Evolutionary conservation across 148 eudicot genomes (phyloP).

Genomic region (Fallopia convolvulus): DNA sequence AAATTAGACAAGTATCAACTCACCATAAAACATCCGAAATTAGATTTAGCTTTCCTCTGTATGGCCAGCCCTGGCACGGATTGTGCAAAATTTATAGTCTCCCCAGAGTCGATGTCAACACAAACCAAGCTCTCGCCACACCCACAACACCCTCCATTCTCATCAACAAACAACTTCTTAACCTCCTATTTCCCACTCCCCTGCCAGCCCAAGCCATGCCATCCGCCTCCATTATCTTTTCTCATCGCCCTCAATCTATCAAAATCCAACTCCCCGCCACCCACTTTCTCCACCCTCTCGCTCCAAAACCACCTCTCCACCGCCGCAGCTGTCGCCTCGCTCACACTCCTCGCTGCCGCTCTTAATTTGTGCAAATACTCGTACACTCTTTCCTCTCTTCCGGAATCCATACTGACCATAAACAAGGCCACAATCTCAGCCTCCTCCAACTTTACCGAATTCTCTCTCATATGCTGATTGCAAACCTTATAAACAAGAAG

Average conservation of each 20-base stretch:
- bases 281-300: too few relatives aligned
- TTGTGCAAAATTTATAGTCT: too few relatives aligned
- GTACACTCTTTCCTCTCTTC: conserved; percentile 58
- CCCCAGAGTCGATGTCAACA: conserved; percentile 56
- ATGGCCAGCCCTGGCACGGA: too few relatives aligned
- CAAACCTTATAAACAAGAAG: too few relatives aligned
- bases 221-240: conserved; percentile 75
- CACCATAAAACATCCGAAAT: conserved; percentile 50
- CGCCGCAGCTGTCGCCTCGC: too few relatives aligned
- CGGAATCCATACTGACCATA: conserved; percentile 54
- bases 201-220: conserved; percentile 95
- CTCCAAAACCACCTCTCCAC: too few relatives aligned
- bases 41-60: conserved; percentile 19
- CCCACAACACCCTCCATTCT: conserved; percentile 42
- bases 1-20: too few relatives aligned
- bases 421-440: conserved; percentile 51
- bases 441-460: conserved; percentile 53
- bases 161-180: conserved; percentile 29
- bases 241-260: conserved; percentile 41
- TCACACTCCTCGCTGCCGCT: too few relatives aligned
- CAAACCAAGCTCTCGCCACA: conserved; percentile 63
- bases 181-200: conserved; percentile 73
- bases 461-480: conserved; percentile 30
- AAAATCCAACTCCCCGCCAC: neutral
- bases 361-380: conserved; percentile 28